Evolutionary conservation across 2,329 filamentous ascomycete genomes (phyloP), one percentile per base, ranked within the genome.

Genomic region (Botrytis squamosa): DNA sequence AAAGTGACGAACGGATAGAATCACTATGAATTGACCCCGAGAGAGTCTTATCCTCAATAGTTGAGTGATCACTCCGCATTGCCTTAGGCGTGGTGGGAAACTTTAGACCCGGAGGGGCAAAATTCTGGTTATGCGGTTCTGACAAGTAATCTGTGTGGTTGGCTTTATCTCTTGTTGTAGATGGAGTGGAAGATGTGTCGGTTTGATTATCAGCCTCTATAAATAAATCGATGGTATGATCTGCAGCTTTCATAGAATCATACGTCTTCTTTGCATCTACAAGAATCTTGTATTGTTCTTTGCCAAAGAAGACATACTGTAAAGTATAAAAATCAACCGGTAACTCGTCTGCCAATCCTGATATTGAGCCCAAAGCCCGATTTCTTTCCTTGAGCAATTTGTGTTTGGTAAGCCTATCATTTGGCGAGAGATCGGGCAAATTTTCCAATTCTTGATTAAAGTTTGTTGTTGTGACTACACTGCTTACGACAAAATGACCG

Each of bases 401-500:
- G 5, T 18, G 42, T 25, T 49, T 66, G 2, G 20, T 25, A 4
- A 25, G 18, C n/a, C 22, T 64, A 1, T 40, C n/a, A 16, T 29
- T 10, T 16, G 22, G 9, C 6, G 20, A 29, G 25, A 22, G 20
- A 18, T 49, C 42, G 0, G 63, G 29, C 42, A 65, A 14, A 14
- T 16, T 49, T 14, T 36, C 9, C 4, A 65, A 36, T 10, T 36
- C 18, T 65, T 49, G 42, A 36, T 46, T 10, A 10, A 65, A 49
- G 12, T 36, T 20, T 46, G 18, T 25, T 14, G 18, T 65, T 49
- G 63, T 65, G 25, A 65, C 40, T 18, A 65, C 10, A 25, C 20
- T 65, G 42, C 16, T 65, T 14, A 65, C 63, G 25, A 65, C 63
- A 36, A 65, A 49, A 65, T 65, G 29, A 49, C 63, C 63, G 6